Evolutionary conservation across 306 rosid species (phyloP).

Genomic region (Alnus rubra): DNA sequence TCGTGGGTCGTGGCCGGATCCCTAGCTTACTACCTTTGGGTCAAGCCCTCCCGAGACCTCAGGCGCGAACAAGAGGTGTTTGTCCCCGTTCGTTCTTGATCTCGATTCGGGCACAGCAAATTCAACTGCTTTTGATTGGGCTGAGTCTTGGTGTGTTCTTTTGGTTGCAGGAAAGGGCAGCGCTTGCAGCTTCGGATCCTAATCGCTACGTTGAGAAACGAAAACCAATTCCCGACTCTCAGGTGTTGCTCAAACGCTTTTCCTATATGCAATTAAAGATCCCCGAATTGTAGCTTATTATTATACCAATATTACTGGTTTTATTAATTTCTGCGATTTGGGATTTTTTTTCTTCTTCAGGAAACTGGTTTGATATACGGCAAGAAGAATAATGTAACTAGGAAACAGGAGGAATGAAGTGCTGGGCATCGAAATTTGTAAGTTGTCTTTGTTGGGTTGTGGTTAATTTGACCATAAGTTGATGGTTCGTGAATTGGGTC

Average conservation of each 20-base stretch:
- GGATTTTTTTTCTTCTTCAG: slow-evolving; percentile 26
- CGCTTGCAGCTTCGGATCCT: slow-evolving; percentile 68
- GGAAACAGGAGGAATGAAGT: slow-evolving; percentile 36
- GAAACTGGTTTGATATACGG: slow-evolving; percentile 79
- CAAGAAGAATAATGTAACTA: slow-evolving; percentile 49
- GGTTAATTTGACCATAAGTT: not conserved
- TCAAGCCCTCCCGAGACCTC: slow-evolving; percentile 89
- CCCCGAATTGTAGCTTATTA: not conserved
- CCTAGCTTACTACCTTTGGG: slow-evolving; percentile 90
- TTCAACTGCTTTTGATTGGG: not conserved
- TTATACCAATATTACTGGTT: not conserved
- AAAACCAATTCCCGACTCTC: slow-evolving; percentile 88
- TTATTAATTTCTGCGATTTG: not conserved
- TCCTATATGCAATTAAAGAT: not conserved
- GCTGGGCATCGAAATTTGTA: slow-evolving; percentile 16
- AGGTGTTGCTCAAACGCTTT: slow-evolving; percentile 33
- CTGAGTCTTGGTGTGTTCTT: not conserved
- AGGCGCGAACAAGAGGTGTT: slow-evolving; percentile 67
- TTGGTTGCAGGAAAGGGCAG: slow-evolving; percentile 54
- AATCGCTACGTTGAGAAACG: slow-evolving; percentile 71
- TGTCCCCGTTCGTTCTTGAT: not conserved
- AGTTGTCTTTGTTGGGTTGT: slow-evolving; percentile 7
- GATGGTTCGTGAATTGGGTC: not conserved
- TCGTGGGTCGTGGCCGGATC: slow-evolving; percentile 96
- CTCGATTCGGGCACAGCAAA: not conserved